These are phyloP conservation scores for Chlamydomonas incerta DNA, from an alignment of 139 green algal genomes.

Conservation along the genomic window DNA sequence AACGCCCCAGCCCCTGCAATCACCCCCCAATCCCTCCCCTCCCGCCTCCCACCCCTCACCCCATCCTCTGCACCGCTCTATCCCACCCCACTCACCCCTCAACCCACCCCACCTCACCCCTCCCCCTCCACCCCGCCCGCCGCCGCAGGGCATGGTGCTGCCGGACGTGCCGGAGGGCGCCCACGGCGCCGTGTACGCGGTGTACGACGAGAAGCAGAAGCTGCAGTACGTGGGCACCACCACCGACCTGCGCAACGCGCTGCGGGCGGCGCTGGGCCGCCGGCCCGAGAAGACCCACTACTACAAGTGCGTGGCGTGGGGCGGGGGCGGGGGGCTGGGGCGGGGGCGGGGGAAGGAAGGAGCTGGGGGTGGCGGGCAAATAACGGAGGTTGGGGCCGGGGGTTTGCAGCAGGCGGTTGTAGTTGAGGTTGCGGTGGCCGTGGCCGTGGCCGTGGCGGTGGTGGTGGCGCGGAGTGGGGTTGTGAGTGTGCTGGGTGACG, in stretches of 20 bases:
- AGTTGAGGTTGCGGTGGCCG: too few relatives aligned
- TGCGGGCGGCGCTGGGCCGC: constrained; percentile 84
- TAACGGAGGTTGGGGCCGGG: background rate
- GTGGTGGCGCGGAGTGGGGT: too few relatives aligned
- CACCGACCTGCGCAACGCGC: constrained; percentile 81
- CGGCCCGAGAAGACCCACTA: constrained; percentile 87
- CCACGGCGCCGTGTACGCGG: constrained; percentile 83
- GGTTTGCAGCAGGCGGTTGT: too few relatives aligned
- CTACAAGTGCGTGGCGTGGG: constrained; percentile 82
- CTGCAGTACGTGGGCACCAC: constrained; percentile 95
- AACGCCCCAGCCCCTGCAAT: too few relatives aligned
- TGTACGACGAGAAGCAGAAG: constrained; percentile 85
- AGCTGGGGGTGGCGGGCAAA: too few relatives aligned
- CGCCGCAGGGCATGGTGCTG: constrained; percentile 63
- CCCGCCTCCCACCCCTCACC: too few relatives aligned
- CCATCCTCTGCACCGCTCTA: too few relatives aligned
- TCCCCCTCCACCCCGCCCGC: background rate
- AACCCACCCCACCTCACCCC: background rate
- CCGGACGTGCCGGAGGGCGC: constrained; percentile 56
- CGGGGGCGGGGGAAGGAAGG: too few relatives aligned
- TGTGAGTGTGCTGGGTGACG: too few relatives aligned
- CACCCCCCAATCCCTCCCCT: too few relatives aligned
- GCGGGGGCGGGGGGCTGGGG: too few relatives aligned
- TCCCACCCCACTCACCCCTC: background rate
- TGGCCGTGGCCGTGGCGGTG: too few relatives aligned